Base-by-base conservation (phyloP, 148 eudicot species). In the Bassia scoparia region DNA sequence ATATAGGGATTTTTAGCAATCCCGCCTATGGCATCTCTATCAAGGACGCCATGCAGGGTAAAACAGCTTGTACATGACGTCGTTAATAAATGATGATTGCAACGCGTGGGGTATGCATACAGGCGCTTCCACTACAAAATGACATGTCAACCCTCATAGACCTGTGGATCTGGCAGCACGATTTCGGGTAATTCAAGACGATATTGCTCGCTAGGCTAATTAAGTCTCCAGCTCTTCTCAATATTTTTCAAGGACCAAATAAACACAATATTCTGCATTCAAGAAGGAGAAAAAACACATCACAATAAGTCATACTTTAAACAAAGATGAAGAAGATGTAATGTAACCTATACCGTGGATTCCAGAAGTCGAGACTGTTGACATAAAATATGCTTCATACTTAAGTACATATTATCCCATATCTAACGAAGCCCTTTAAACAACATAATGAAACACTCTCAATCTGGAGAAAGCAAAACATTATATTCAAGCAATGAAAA, bases 101-200 rank as follows among this genome's bases (percentile, higher is more conserved):
- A 71, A 96, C n/a, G 87, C 4, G 87, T 77, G 1, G 94, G 99
- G 61, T 82, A 80, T n/a, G 90, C 89, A 83, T 92, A 92, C n/a
- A 96, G 77, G 75, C 97, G 97, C 83, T 96, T 96, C n/a, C 78
- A 96, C 94, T 34, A 86, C 81, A 81, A 96, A 96, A 86, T 96
- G 93, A 76, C 99, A 96, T 23, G 84, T 86, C 99, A 96, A 23
- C 99, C 97, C 96, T 84, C 99, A 96, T 96, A 41, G 99, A 96
- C n/a, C 76, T 96, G 99, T 50, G 99, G 99, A n/a, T 79, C 89
- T 88, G 64, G 99, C 90, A 60, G 92, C 99, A 79, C 99, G 99
- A 64, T 96, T 96, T 74, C 99, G 87, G 44, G 99, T 96, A 77
- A 92, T 92, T 26, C n/a, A n/a, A 96, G 86, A 13, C 99, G 87